These are phyloP conservation scores for Groenewaldozyma salmanticensis DNA, from an alignment of 805 yeast genomes.

Conservation along the genomic window DNA sequence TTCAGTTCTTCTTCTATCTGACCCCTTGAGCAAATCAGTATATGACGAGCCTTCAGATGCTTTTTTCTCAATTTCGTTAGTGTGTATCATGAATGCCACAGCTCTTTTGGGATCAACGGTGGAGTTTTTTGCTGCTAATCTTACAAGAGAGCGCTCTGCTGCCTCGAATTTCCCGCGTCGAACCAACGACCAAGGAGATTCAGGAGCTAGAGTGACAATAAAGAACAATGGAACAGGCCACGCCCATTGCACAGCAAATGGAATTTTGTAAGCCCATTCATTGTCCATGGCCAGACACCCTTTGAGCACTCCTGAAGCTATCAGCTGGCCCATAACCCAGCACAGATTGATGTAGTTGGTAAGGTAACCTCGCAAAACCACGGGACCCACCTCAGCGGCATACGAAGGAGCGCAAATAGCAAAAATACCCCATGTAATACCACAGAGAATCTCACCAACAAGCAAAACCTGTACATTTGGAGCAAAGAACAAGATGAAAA, in stretches of 20 bases:
- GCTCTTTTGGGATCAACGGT: conserved; percentile 12
- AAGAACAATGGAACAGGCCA: conserved; percentile 44
- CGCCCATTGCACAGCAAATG: conserved; percentile 51
- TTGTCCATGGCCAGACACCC: conserved; percentile 23
- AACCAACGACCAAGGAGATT: conserved; percentile 49
- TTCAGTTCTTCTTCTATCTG: conserved; percentile 38
- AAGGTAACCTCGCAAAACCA: conserved; percentile 38
- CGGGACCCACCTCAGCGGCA: conserved; percentile 48
- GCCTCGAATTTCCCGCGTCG: conserved; percentile 32
- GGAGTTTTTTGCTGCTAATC: conserved; percentile 19
- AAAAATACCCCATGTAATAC: conserved; percentile 44
- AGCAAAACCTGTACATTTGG: conserved; percentile 27
- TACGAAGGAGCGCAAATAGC: conserved; percentile 41
- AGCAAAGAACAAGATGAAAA: conserved; percentile 40
- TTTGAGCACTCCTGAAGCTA: conserved; percentile 42
- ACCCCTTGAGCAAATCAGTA: conserved; percentile 42
- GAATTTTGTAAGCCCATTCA: conserved; percentile 39
- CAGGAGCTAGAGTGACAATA: conserved; percentile 35
- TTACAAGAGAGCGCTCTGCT: conserved; percentile 33
- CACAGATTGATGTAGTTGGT: conserved; percentile 42
- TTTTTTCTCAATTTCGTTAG: conserved; percentile 20
- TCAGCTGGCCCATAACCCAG: conserved; percentile 49
- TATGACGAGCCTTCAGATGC: conserved; percentile 8
- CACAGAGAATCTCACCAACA: conserved; percentile 30
- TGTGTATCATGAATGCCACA: conserved; percentile 25